These are phyloP conservation scores for Podaxis pistillaris DNA, from an alignment of 768 basidiomycete genomes.

Conservation along the genomic window DNA sequence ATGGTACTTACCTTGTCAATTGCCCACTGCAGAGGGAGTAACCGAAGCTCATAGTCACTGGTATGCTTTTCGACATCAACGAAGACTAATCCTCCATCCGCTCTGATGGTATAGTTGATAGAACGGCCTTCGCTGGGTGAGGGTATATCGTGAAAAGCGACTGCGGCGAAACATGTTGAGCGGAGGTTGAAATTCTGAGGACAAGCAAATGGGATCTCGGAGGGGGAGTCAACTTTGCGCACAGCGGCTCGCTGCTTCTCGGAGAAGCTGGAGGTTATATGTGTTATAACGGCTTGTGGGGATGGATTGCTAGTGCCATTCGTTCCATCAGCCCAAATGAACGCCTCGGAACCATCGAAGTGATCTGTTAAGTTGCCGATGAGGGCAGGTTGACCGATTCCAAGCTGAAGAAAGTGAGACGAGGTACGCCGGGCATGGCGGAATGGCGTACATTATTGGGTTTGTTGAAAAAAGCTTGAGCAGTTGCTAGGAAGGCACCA, in stretches of 20 bases:
- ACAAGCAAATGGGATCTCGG: slow-evolving; percentile 55
- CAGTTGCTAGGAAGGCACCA: slow-evolving; percentile 64
- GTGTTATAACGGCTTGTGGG: slow-evolving; percentile 58
- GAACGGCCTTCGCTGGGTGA: slow-evolving; percentile 25
- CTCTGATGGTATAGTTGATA: slow-evolving; percentile 69
- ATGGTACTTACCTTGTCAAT: slow-evolving; percentile 57
- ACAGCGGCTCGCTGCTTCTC: slow-evolving; percentile 46
- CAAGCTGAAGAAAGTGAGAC: slow-evolving; percentile 42
- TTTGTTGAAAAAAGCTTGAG: slow-evolving; percentile 57
- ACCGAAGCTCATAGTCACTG: slow-evolving; percentile 65
- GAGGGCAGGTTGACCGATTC: slow-evolving; percentile 55
- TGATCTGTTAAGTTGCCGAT: slow-evolving; percentile 44
- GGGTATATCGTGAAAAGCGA: slow-evolving; percentile 62
- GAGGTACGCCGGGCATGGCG: not conserved
- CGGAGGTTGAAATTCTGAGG: slow-evolving; percentile 72
- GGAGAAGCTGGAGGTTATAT: slow-evolving; percentile 53
- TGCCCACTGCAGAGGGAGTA: slow-evolving; percentile 76
- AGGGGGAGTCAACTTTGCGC: slow-evolving; percentile 42
- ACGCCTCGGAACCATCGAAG: slow-evolving; percentile 50
- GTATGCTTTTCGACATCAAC: slow-evolving; percentile 66
- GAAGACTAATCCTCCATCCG: slow-evolving; percentile 61
- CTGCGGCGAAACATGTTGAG: slow-evolving; percentile 68
- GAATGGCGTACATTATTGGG: slow-evolving; percentile 54
- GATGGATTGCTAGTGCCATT: slow-evolving; percentile 53
- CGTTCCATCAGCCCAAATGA: slow-evolving; percentile 72